A percentile compares a stretch with the other conserved stretches of the same genome.
Conservation (phyloP, 129 eudicot species). For the Tagetes patula region DNA sequence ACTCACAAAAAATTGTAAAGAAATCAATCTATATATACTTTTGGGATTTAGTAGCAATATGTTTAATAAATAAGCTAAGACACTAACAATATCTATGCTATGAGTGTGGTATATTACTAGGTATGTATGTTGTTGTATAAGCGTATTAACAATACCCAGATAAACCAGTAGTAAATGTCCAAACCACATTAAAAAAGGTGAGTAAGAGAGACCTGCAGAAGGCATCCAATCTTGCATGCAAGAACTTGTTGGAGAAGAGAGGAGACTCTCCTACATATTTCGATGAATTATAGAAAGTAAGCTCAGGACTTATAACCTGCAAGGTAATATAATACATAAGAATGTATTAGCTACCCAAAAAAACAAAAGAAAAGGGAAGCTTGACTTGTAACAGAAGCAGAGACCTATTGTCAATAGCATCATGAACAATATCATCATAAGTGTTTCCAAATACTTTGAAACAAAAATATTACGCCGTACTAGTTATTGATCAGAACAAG, state of each 20-base stretch:
- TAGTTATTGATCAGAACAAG: background rate
- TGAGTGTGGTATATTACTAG: too few species aligned
- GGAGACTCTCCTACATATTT: conserved; percentile 56
- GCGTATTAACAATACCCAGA: conserved; percentile 15
- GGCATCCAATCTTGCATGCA: conserved; percentile 91
- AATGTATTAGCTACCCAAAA: conserved; percentile 10
- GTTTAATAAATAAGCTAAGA: conserved; percentile 1
- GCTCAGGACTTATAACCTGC: conserved; percentile 98
- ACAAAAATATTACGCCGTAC: background rate
- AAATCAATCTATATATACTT: background rate
- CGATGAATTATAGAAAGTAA: conserved; percentile 88
- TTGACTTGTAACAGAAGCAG: conserved; percentile 18
- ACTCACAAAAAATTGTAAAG: background rate
- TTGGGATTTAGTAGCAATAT: background rate
- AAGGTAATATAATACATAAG: conserved; percentile 24
- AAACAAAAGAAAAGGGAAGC: background rate
- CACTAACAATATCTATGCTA: too few species aligned
- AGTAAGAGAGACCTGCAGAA: conserved; percentile 71
- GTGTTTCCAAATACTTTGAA: background rate
- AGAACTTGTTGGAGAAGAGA: conserved; percentile 76
- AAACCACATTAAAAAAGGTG: conserved; percentile 10
- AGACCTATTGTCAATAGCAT: conserved; percentile 4
- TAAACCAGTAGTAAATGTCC: conserved; percentile 8
- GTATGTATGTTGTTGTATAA: background rate
- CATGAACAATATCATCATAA: conserved; percentile 5